Conservation (phyloP, 306 rosid genomes). For the Parietaria judaica region DNA sequence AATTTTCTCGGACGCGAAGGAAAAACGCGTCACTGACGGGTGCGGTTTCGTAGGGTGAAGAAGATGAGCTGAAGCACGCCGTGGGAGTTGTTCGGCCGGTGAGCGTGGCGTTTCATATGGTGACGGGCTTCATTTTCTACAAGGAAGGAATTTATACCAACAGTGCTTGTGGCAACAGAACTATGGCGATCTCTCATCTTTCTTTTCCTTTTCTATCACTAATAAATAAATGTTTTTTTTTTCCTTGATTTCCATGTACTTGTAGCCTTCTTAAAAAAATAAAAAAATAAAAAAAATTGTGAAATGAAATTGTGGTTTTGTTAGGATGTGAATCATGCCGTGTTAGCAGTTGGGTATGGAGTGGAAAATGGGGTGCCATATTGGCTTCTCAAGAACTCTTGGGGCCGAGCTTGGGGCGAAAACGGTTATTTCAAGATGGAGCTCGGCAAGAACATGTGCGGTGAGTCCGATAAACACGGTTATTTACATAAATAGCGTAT, state of each 20-base stretch:
- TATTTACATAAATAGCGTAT: too few relatives aligned
- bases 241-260: too few relatives aligned
- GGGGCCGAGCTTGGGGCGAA: conserved; percentile 86
- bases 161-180: conserved; percentile 50
- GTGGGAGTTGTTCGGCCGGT: conserved; percentile 84
- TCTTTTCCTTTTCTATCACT: too few relatives aligned
- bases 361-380: conserved; percentile 58
- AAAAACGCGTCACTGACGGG: not conserved
- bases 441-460: conserved; percentile 91
- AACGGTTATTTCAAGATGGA: conserved; percentile 96
- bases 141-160: conserved; percentile 74
- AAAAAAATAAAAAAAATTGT: not conserved
- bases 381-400: conserved; percentile 89
- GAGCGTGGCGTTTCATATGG: conserved; percentile 83
- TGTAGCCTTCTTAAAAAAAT: too few relatives aligned
- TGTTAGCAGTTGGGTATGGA: conserved; percentile 94
- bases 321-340: conserved; percentile 99
- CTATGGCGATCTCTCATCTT: conserved; percentile 44
- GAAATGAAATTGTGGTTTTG: not conserved
- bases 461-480: conserved; percentile 31
- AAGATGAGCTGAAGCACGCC: conserved; percentile 84
- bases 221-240: too few relatives aligned
- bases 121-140: conserved; percentile 45
- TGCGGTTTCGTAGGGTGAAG: conserved; percentile 61
- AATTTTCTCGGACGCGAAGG: too few relatives aligned